phyloP scores from a whole-genome alignment of 2,329 filamentous ascomycete genomes.

The Fusarium sp. region DNA sequence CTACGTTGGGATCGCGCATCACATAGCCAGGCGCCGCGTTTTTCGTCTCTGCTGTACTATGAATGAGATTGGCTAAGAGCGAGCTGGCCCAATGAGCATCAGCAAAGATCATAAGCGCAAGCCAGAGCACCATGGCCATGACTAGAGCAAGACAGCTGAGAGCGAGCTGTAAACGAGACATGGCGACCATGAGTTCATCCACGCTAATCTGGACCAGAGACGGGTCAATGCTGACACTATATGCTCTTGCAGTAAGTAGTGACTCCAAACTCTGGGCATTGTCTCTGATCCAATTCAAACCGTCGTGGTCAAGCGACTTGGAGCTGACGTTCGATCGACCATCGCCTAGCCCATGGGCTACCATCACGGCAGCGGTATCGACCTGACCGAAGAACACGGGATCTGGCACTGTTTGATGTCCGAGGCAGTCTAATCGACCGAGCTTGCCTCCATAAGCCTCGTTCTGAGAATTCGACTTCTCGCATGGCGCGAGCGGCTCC shows the following conservation, averaged over 20 bases:
- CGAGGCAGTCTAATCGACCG: constrained; percentile 18
- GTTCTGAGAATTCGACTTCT: constrained; percentile 23
- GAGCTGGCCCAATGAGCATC: constrained; percentile 33
- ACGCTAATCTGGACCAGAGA: constrained; percentile 26
- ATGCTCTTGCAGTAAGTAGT: constrained; percentile 19
- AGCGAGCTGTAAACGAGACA: constrained; percentile 27
- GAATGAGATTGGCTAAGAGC: constrained; percentile 25
- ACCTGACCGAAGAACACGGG: constrained; percentile 32
- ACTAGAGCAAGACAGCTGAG: constrained; percentile 15
- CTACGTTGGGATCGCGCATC: not conserved
- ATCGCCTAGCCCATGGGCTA: constrained; percentile 17
- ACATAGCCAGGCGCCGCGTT: constrained; percentile 28
- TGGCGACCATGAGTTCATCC: constrained; percentile 31
- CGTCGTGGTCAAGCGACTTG: constrained; percentile 16
- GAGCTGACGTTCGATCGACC: constrained; percentile 30
- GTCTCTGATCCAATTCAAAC: constrained; percentile 10
- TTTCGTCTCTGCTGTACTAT: constrained; percentile 5
- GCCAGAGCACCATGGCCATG: constrained; percentile 16
- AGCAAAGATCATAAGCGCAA: constrained; percentile 16
- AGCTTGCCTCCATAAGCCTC: constrained; percentile 34
- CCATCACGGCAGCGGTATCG: constrained; percentile 32
- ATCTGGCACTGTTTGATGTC: not conserved
- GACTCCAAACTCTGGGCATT: not conserved
- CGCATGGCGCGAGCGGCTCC: constrained; percentile 8
- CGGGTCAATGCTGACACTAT: constrained; percentile 22